A percentile compares a stretch with the other conserved stretches of the same genome.
Conservation (phyloP, 1,284 basidiomycete species). For the Irpex sp. region DNA sequence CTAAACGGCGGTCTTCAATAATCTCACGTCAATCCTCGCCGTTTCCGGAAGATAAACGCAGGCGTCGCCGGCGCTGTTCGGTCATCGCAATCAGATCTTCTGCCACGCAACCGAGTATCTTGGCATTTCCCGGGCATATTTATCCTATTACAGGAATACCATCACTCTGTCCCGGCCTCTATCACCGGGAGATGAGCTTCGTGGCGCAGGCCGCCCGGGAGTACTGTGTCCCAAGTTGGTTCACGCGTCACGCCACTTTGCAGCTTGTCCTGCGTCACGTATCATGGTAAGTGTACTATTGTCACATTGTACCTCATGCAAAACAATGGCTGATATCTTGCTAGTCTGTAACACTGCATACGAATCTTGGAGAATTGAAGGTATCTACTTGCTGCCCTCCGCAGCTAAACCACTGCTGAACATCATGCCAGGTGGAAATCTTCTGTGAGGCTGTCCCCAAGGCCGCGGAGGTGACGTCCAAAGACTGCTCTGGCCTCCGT, state of each 20-base stretch:
- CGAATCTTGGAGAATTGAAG: slow-evolving; percentile 93
- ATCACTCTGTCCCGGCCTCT: background rate
- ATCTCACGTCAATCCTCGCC: background rate
- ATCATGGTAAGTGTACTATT: slow-evolving; percentile 11
- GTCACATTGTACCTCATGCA: background rate
- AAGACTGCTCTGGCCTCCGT: slow-evolving; percentile 2
- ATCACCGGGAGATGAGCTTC: slow-evolving; percentile 8
- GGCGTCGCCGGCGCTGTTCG: background rate
- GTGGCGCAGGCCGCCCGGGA: slow-evolving; percentile 7
- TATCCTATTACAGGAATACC: background rate
- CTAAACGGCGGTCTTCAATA: background rate
- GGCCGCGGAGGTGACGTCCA: slow-evolving; percentile 74
- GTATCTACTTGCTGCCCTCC: slow-evolving; percentile 36
- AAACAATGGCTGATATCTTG: background rate
- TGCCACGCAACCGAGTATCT: background rate
- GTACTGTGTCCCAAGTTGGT: background rate
- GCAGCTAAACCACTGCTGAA: background rate
- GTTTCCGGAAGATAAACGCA: background rate
- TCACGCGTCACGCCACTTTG: background rate
- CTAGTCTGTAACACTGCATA: slow-evolving; percentile 94
- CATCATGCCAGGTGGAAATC: slow-evolving; percentile 76
- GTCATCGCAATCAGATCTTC: background rate
- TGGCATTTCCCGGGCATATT: background rate
- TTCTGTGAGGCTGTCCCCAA: slow-evolving; percentile 97
- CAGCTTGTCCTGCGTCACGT: background rate